phyloP scores from a whole-genome alignment of 139 green algal species.

The Picochlorum sp. region DNA sequence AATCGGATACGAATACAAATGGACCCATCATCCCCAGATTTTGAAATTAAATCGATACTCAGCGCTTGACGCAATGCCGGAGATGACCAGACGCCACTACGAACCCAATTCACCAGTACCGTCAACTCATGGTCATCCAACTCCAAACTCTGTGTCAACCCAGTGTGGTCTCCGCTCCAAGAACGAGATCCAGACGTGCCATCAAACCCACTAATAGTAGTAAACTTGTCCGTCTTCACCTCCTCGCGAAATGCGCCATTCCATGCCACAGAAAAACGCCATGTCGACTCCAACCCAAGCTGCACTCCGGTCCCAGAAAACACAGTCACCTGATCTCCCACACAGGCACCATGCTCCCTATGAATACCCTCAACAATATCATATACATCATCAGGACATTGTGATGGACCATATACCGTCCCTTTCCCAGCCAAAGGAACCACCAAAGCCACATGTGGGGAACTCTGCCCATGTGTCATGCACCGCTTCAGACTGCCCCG shows the following conservation, averaged over 20 bases:
- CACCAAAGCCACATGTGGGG: neutral
- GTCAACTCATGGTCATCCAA: slow-evolving; percentile 26
- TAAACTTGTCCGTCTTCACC: neutral
- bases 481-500: neutral
- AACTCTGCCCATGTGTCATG: neutral
- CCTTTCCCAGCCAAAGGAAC: neutral
- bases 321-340: neutral
- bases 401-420: neutral
- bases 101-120: slow-evolving; percentile 25
- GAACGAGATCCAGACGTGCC: neutral
- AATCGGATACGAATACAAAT: neutral
- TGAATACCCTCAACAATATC: neutral
- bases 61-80: slow-evolving; percentile 5
- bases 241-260: slow-evolving; percentile 10
- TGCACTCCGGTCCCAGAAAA: slow-evolving; percentile 10
- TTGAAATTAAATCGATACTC: neutral
- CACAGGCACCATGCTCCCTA: neutral
- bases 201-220: neutral
- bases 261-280: slow-evolving; percentile 2
- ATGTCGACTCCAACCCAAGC: slow-evolving; percentile 8
- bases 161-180: slow-evolving; percentile 4
- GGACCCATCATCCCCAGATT: neutral
- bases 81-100: slow-evolving; percentile 21
- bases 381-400: neutral
- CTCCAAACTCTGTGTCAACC: slow-evolving; percentile 10